A percentile compares a stretch with the other conserved stretches of the same genome.
These are phyloP conservation scores for Codiaeum variegatum DNA, from an alignment of 441 rosid genomes.

Conservation along the genomic window DNA sequence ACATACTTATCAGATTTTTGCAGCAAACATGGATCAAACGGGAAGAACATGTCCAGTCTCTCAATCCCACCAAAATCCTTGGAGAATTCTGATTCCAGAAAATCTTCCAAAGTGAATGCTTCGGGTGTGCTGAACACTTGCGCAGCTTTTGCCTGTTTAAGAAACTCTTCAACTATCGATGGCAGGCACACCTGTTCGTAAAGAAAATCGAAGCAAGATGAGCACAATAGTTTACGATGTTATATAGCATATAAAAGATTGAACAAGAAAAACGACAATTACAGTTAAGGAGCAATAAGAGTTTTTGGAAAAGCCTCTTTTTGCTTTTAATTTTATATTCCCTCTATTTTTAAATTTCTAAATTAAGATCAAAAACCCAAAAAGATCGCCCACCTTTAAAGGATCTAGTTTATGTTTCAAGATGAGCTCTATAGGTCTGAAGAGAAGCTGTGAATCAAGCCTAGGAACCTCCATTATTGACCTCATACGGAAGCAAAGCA, in stretches of 20 bases:
- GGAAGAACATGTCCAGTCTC: conserved; percentile 88
- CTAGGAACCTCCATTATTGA: conserved; percentile 57
- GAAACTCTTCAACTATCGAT: conserved; percentile 75
- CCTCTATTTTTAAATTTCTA: neutral
- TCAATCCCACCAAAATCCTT: conserved; percentile 74
- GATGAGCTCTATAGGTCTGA: conserved; percentile 56
- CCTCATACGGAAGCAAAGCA: conserved; percentile 85
- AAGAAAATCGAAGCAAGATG: neutral
- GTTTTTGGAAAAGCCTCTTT: neutral
- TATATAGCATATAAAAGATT: neutral
- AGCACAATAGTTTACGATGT: neutral
- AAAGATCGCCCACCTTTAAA: conserved; percentile 42
- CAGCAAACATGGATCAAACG: conserved; percentile 86
- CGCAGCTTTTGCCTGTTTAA: conserved; percentile 77
- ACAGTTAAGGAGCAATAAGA: neutral
- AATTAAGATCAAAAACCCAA: neutral
- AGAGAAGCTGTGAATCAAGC: conserved; percentile 51
- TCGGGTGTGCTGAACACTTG: conserved; percentile 47
- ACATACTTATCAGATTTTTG: conserved; percentile 59
- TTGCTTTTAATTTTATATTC: neutral
- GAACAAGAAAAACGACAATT: neutral
- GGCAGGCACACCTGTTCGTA: conserved; percentile 72
- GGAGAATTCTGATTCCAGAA: conserved; percentile 62
- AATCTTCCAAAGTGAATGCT: conserved; percentile 44
- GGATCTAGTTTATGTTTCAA: conserved; percentile 63